These are phyloP conservation scores for Rhynchospora pubera DNA, from an alignment of 176 grass and related monocot species.

Conservation along the genomic window DNA sequence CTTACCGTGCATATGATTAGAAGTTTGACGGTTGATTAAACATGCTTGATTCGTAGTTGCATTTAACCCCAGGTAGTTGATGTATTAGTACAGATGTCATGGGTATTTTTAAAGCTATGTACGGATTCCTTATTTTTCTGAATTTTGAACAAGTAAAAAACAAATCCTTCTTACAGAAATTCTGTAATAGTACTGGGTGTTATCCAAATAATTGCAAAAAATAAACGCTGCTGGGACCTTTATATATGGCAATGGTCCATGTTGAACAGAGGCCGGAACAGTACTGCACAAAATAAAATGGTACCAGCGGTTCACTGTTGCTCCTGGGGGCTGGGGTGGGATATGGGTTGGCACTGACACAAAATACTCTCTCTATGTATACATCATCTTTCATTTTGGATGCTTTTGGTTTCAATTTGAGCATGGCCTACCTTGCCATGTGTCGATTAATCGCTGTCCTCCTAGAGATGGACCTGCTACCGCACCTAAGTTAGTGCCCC, in stretches of 20 bases:
- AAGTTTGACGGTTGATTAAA: no score
- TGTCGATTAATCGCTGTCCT: not conserved
- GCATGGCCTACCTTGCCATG: not conserved
- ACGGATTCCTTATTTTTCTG: not conserved
- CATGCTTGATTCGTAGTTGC: no score
- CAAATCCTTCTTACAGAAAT: not conserved
- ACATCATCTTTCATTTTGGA: not conserved
- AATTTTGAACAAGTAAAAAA: not conserved
- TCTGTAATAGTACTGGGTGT: not conserved
- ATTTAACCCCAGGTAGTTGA: no score
- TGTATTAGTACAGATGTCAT: not conserved
- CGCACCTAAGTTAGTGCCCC: not conserved
- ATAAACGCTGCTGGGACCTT: not conserved
- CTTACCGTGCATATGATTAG: no score
- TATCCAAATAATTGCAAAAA: not conserved
- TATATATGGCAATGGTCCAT: not conserved
- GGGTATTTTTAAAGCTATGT: not conserved
- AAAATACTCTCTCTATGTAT: not conserved
- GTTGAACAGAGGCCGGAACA: not conserved
- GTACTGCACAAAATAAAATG: slow-evolving; percentile 16
- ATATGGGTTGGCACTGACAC: slow-evolving; percentile 19
- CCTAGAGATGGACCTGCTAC: not conserved
- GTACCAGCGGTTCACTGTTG: slow-evolving; percentile 5
- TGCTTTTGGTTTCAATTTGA: slow-evolving; percentile 11
- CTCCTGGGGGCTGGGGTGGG: slow-evolving; percentile 11